Evolutionary conservation across 805 yeast species (phyloP), one percentile per base, ranked within the genome.

Genomic region (Kazachstania psychrophila): DNA sequence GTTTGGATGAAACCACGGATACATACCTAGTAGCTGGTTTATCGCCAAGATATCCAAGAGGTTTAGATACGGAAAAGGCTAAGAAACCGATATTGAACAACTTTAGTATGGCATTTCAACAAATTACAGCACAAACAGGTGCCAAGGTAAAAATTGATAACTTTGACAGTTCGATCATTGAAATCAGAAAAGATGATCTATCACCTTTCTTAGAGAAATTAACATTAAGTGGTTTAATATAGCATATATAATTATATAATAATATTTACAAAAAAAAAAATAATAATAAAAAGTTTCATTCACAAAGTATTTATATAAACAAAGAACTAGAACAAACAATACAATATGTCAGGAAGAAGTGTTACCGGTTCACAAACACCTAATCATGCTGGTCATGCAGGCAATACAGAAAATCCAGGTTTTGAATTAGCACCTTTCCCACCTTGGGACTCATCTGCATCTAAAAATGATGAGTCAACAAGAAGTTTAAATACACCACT

Each of bases 161-260:
- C 52, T 92, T 92, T 61, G 97, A 92, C 56, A 83, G 94, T 45
- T 77, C 96, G 3, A 84, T 92, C 16, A 86, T 92, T 30, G 96
- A 92, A 61, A 78, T 92, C 29, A 64, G 85, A 41, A 80, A 78
- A 52, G 95, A 88, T 33, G 98, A 92, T 56, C 64, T 92, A 44
- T 68, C 86, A 4, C 84, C 95, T 34, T 92, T 92, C 52, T 61
- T 92, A 42, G 97, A 92, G 55, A 75, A 76, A 40, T 64, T 89
- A 43, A 84, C 95, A 9, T 56, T 81, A 33, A 79, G 87, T 63
- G 88, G 88, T 2, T 55, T 73, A 33, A 60, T 72, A n/a, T 66
- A 41, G 44, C 15, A 2, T 6, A 6, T 18, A 13, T 23, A 16
- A 5, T 11, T 19, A n/a, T 37, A 13, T 37, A 28, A 15, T 12